phyloP scores from a whole-genome alignment of 768 basidiomycete genomes.

The Crepidotus variabilis region DNA sequence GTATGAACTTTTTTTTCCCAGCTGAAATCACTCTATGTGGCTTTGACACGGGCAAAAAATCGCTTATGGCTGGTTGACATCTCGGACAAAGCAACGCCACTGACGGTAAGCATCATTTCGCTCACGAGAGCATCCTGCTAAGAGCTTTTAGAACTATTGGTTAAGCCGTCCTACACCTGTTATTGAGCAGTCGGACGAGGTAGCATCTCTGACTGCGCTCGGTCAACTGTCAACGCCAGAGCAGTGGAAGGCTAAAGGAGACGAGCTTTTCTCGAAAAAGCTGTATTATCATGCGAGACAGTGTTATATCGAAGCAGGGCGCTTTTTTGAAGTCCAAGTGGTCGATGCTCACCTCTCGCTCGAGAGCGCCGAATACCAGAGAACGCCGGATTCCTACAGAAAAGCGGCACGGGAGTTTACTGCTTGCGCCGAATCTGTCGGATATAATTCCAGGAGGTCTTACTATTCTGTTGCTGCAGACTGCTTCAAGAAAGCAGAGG shows the following conservation, averaged over 20 bases:
- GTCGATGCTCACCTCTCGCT: conserved; percentile 53
- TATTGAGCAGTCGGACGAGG: not conserved
- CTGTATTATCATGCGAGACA: conserved; percentile 49
- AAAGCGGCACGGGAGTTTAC: conserved; percentile 49
- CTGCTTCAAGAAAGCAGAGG: conserved; percentile 38
- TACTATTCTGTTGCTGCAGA: conserved; percentile 30
- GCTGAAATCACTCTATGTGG: conserved; percentile 69
- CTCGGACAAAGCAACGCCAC: conserved; percentile 48
- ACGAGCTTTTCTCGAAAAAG: conserved; percentile 33
- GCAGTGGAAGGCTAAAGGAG: conserved; percentile 34
- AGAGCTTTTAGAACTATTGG: not conserved
- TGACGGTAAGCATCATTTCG: conserved; percentile 39
- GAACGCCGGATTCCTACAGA: conserved; percentile 22
- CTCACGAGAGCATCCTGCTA: not conserved
- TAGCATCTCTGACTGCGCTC: conserved; percentile 38
- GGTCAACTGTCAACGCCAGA: conserved; percentile 33
- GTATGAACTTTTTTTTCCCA: conserved; percentile 16
- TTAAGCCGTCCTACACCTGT: not conserved
- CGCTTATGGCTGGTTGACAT: conserved; percentile 67
- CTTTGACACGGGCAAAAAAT: conserved; percentile 60
- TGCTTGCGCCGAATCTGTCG: conserved; percentile 32
- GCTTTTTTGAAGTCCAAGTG: conserved; percentile 38
- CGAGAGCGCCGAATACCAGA: conserved; percentile 33
- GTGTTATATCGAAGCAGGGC: conserved; percentile 34
- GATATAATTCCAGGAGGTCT: conserved; percentile 1